Conservation (phyloP, 2,329 filamentous ascomycete species). For the Curvularia sp. region DNA sequence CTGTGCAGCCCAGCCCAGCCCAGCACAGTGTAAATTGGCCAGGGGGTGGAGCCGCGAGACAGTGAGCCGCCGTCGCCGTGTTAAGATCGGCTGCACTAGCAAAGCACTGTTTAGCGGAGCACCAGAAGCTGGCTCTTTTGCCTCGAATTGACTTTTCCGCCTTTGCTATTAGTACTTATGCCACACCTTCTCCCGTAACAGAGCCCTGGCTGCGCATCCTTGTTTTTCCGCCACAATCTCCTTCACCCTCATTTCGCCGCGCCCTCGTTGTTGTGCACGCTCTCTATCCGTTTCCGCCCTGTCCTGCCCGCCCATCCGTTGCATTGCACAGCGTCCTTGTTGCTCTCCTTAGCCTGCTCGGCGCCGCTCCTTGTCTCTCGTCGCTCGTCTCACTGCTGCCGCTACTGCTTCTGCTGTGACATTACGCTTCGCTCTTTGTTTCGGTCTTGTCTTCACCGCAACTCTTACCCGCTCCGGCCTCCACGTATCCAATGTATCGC, state of each 20-base stretch:
- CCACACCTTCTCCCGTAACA: constrained; percentile 13
- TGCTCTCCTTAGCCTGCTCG: neutral
- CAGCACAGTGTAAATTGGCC: constrained; percentile 11
- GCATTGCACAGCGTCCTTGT: constrained; percentile 9
- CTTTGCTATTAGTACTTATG: constrained; percentile 10
- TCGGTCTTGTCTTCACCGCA: constrained; percentile 11
- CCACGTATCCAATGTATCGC: constrained; percentile 46
- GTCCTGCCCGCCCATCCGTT: neutral
- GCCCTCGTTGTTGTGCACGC: constrained; percentile 20
- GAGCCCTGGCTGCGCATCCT: constrained; percentile 13
- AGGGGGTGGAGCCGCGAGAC: constrained; percentile 20
- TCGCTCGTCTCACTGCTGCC: neutral
- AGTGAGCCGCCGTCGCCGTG: constrained; percentile 8
- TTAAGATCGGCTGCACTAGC: constrained; percentile 18
- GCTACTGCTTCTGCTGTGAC: neutral
- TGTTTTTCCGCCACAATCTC: constrained; percentile 8
- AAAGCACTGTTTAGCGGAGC: constrained; percentile 14
- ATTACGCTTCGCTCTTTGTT: constrained; percentile 7
- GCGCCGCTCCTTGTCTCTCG: constrained; percentile 8
- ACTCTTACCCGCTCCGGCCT: constrained; percentile 10
- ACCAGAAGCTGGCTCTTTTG: constrained; percentile 15
- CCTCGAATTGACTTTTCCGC: constrained; percentile 11
- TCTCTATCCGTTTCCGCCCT: constrained; percentile 12
- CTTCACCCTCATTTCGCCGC: constrained; percentile 15
- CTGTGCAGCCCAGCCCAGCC: no score